Base-by-base conservation (phyloP, 108 stramenopile species). In the Conticribra guillardii region DNA sequence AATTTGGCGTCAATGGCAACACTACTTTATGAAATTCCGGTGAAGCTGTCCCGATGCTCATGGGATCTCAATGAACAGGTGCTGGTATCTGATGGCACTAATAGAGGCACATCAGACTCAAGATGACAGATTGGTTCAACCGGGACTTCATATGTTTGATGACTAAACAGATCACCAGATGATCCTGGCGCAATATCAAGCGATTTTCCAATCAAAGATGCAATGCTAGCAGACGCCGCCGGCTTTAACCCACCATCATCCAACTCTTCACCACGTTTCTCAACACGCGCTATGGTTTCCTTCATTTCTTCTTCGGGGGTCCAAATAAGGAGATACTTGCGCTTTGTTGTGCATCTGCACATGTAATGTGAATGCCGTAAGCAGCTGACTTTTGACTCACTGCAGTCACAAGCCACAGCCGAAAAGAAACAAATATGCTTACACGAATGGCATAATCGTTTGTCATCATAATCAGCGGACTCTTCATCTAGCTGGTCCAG, bases 401-500 rank as follows among this genome's bases (percentile, higher is more conserved):
- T 87, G 81, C 98, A 98, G 57, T 94, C 87, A 77, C 98, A 98
- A 7, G 89, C 96, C 7, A 98, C 96, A 11, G 91, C 94, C 8
- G 95, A 95, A 72, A 96, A 91, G 87, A 95, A 96, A 64, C 96
- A 96, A 64, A 92, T 87, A 61, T 96, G 94, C 64, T 94, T 91
- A 81, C 93, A 96, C 30, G 88, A 81, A 64, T 84, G 87, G 74
- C 97, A 97, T 31, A 91, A 66, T 26, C 96, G 81, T 71, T 91
- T 92, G 74, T 97, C 96, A 69, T 97, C 96, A 74, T 96, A 97
- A 69, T 94, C 89, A 0, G 92, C 89, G 19, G 85, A 85, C 26
- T 86, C 85, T 83, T 89, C 90, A 59, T 95, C 94, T 18, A 94
- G 67, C 60, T 89, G 85, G 69, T 92, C 89, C 17, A 95, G 34